Percentiles rank a stretch among this genome's conserved stretches.
Conservation (phyloP, 2,329 filamentous ascomycete genomes). For the Cladorrhinum sp. region DNA sequence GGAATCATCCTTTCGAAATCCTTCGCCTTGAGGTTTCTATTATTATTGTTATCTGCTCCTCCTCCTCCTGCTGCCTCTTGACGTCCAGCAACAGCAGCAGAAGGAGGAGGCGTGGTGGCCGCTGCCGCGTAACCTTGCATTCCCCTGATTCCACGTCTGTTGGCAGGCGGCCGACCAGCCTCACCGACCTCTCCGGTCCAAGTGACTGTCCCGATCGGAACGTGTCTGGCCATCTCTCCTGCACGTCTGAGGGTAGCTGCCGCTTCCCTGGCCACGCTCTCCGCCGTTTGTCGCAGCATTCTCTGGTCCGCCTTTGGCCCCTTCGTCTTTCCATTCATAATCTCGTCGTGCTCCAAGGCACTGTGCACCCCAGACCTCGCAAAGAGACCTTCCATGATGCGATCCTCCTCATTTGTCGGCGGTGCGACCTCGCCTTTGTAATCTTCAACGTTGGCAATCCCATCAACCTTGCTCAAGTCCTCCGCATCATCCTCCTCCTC, state of each 20-base stretch:
- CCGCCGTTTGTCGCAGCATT: slow-evolving; percentile 79
- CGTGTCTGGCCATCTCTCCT: slow-evolving; percentile 65
- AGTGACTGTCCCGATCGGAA: slow-evolving; percentile 82
- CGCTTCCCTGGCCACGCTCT: slow-evolving; percentile 72
- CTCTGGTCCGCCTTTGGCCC: slow-evolving; percentile 70
- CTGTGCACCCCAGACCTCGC: slow-evolving; percentile 81
- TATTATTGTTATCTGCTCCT: slow-evolving; percentile 1
- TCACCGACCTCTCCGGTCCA: slow-evolving; percentile 88
- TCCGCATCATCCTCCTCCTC: slow-evolving; percentile 19
- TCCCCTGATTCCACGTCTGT: slow-evolving; percentile 44
- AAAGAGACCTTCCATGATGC: slow-evolving; percentile 87
- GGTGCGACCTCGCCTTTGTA: slow-evolving; percentile 54
- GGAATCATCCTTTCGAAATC: slow-evolving; percentile 72
- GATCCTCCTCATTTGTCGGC: slow-evolving; percentile 58
- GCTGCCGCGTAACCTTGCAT: slow-evolving; percentile 56
- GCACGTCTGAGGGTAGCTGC: slow-evolving; percentile 72
- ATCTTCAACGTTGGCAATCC: slow-evolving; percentile 63
- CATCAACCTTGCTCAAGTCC: slow-evolving; percentile 38
- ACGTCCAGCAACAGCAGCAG: slow-evolving; percentile 40
- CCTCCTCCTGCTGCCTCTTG: slow-evolving; percentile 41
- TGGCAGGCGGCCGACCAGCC: slow-evolving; percentile 62
- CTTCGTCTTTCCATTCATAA: slow-evolving; percentile 72
- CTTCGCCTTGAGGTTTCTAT: slow-evolving; percentile 45
- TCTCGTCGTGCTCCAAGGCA: slow-evolving; percentile 90
- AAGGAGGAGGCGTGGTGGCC: slow-evolving; percentile 26